Conservation (phyloP, 2,329 filamentous ascomycete species). For the Phialocephala subalpina region DNA sequence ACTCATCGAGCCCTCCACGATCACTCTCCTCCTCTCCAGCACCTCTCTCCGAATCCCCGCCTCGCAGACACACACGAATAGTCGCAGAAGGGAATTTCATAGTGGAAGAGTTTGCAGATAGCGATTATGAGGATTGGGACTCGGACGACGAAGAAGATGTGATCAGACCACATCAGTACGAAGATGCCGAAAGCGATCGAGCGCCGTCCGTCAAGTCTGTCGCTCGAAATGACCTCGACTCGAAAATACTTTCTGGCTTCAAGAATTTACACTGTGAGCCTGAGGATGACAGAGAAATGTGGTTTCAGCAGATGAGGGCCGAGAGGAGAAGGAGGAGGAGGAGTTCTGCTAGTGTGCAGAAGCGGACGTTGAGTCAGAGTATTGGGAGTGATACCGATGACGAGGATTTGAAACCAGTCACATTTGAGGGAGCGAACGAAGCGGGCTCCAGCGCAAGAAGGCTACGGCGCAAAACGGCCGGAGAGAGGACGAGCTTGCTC, state of each 20-base stretch:
- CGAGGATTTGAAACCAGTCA: slow-evolving; percentile 42
- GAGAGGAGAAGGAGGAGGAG: slow-evolving; percentile 41
- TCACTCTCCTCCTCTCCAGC: slow-evolving; percentile 38
- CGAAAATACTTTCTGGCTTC: slow-evolving; percentile 30
- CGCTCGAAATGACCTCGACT: slow-evolving; percentile 34
- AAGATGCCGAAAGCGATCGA: slow-evolving; percentile 43
- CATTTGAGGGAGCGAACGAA: slow-evolving; percentile 41
- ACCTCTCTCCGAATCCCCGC: slow-evolving; percentile 26
- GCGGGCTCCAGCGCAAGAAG: slow-evolving; percentile 43
- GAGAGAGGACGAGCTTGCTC: slow-evolving; percentile 41
- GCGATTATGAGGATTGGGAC: slow-evolving; percentile 41
- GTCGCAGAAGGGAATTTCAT: slow-evolving; percentile 41
- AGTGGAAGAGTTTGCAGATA: slow-evolving; percentile 41
- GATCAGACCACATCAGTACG: slow-evolving; percentile 43
- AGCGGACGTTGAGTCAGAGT: slow-evolving; percentile 43
- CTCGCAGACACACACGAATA: slow-evolving; percentile 19
- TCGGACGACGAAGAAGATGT: slow-evolving; percentile 38
- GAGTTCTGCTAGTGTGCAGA: slow-evolving; percentile 42
- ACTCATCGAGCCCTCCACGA: slow-evolving; percentile 39
- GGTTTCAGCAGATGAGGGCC: slow-evolving; percentile 33
- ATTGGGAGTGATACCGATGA: slow-evolving; percentile 46
- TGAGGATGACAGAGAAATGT: slow-evolving; percentile 36
- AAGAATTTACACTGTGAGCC: slow-evolving; percentile 36
- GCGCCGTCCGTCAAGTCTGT: slow-evolving; percentile 32
- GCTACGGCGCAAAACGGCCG: slow-evolving; percentile 41